Evolutionary conservation across 352 stramenopile species (phyloP).

Genomic region (Phytopythium oedochilum): DNA sequence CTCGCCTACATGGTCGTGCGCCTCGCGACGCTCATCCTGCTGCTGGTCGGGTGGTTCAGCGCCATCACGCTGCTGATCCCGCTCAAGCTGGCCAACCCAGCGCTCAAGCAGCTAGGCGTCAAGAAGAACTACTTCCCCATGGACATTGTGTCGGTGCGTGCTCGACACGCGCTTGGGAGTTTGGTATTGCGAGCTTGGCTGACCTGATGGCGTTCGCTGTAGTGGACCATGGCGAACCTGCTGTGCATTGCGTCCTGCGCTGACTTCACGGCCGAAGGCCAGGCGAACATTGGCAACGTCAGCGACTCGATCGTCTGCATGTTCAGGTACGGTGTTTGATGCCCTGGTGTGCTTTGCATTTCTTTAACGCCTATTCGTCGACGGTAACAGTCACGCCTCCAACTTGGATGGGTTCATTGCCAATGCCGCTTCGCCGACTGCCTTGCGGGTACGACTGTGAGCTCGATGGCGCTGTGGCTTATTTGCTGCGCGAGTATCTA

Average conservation of each 20-base stretch:
- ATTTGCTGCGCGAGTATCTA: background rate
- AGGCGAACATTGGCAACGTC: conserved; percentile 40
- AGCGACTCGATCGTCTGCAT: conserved; percentile 77
- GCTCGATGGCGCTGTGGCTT: background rate
- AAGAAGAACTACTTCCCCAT: conserved; percentile 80
- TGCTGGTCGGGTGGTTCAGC: conserved; percentile 77
- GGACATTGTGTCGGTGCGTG: conserved; percentile 54
- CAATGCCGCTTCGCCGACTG: conserved; percentile 59
- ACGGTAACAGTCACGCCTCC: conserved; percentile 52
- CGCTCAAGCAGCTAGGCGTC: conserved; percentile 45
- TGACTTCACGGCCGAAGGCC: conserved; percentile 40
- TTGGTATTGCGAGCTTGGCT: background rate
- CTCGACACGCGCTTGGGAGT: background rate
- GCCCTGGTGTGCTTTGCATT: background rate
- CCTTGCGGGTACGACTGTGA: conserved; percentile 46
- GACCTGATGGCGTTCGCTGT: conserved; percentile 1
- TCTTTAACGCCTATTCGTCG: too few species aligned
- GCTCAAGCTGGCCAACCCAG: conserved; percentile 52
- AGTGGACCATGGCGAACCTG: conserved; percentile 40
- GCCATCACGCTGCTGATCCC: conserved; percentile 61
- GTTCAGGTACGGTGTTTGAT: conserved; percentile 53
- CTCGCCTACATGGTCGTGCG: conserved; percentile 60
- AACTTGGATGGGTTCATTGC: conserved; percentile 84
- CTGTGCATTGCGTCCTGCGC: conserved; percentile 52
- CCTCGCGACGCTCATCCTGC: conserved; percentile 54